phyloP scores from a whole-genome alignment of 257 asterid genomes.

The Ballota nigra region DNA sequence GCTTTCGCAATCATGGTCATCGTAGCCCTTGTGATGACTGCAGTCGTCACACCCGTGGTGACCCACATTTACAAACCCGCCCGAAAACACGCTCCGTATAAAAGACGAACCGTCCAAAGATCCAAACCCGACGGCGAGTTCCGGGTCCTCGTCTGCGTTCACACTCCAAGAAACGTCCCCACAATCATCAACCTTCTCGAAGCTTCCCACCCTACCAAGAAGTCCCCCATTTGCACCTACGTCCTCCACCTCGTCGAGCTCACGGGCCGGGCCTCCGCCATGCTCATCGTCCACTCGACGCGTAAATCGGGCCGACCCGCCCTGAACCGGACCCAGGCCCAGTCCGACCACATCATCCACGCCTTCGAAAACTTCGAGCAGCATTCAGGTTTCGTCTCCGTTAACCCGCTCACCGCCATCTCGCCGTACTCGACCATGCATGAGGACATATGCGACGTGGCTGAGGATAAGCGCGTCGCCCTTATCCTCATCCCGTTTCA shows the following conservation, averaged over 20 bases:
- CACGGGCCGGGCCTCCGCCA: conserved; percentile 92
- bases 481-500: conserved; percentile 78
- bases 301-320: conserved; percentile 60
- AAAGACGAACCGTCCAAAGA: conserved; percentile 61
- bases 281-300: conserved; percentile 82
- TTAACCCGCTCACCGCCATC: conserved; percentile 76
- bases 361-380: conserved; percentile 90
- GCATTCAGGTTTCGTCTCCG: conserved; percentile 49
- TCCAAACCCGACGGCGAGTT: conserved; percentile 68
- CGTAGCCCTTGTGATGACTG: conserved; percentile 70
- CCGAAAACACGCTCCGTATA: conserved; percentile 51
- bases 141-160: conserved; percentile 61
- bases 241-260: conserved; percentile 91
- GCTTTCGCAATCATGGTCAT: conserved; percentile 85
- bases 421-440: conserved; percentile 97
- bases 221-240: conserved; percentile 66
- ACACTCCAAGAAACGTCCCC: conserved; percentile 82
- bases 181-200: conserved; percentile 83
- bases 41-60: conserved; percentile 62
- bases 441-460: conserved; percentile 76
- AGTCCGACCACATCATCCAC: conserved; percentile 81
- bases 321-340: conserved; percentile 77
- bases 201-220: conserved; percentile 72
- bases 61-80: conserved; percentile 72
- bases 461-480: conserved; percentile 78